Conservation (phyloP, 2,329 filamentous ascomycete species). For the Phyllosticta paracitricarpa region DNA sequence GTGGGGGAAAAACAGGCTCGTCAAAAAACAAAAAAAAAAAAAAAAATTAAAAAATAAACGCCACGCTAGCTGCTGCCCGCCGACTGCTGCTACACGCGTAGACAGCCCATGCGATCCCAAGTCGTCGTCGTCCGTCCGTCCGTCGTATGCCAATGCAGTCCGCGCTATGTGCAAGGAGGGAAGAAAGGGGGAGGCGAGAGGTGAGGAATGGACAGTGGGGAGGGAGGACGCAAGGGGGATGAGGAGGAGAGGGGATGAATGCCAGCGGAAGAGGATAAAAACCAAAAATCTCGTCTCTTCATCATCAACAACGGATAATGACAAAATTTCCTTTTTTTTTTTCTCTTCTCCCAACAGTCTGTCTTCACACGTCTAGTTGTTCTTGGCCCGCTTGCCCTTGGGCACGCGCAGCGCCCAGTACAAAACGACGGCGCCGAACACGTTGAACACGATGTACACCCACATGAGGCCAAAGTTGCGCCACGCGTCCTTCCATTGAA, state of each 20-base stretch:
- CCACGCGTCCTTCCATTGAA: slow-evolving; percentile 38
- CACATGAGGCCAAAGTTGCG: slow-evolving; percentile 46
- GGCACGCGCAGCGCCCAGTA: slow-evolving; percentile 46
- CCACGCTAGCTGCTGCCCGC: too few relatives aligned
- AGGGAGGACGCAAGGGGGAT: not conserved
- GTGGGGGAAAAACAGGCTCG: too few relatives aligned
- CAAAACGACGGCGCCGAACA: slow-evolving; percentile 36
- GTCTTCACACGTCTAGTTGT: not conserved
- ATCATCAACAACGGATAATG: not conserved
- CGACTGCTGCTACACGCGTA: too few relatives aligned
- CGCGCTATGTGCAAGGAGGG: not conserved
- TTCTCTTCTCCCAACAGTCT: not conserved
- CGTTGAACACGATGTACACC: slow-evolving; percentile 42
- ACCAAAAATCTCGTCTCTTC: not conserved
- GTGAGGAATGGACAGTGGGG: not conserved
- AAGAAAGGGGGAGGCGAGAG: not conserved
- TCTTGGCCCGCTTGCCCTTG: slow-evolving; percentile 27
- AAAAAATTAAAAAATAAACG: not conserved
- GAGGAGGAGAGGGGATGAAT: not conserved
- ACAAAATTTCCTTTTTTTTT: not conserved
- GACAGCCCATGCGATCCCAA: too few relatives aligned
- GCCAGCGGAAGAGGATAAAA: not conserved
- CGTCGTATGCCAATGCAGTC: not conserved
- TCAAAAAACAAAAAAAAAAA: not conserved
- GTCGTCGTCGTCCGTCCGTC: too few relatives aligned